Evolutionary conservation across 2,329 filamentous ascomycete species (phyloP), one percentile per base, ranked within the genome.

Genomic region (Diaporthe batatas): DNA sequence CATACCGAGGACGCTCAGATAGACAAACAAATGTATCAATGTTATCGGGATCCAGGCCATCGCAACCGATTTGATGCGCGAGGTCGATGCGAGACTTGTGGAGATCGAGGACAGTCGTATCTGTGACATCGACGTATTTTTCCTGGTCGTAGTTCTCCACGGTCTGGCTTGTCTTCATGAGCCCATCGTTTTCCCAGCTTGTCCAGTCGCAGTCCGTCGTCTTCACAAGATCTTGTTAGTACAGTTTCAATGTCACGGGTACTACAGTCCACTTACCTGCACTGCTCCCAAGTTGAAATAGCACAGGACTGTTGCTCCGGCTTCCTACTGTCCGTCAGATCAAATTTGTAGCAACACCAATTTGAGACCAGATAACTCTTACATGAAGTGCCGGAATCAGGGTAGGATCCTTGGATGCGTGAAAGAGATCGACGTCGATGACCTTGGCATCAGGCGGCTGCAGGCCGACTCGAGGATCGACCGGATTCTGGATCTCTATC

Each of bases 31-130:
- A 73, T 21, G 72, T 73, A 36, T 73, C 72, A 1, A 73, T 72
- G 16, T 73, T 73, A 25, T 73, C 72, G 21, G 72, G 72, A 7
- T 73, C 72, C 34, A 73, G 29, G 14, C 72, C 72, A n/a, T 73
- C 72, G 49, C 72, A 73, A 2, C 72, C 72, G n/a, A 73, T 71
- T 34, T 54, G 21, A 12, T 71, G 68, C 6, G 72, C 72, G n/a
- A 73, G 68, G 51, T 73, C 72, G 25, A 73, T 54, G 12, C 72
- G 72, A 10, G 59, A 6, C 23, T 73, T 62, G 42, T 71, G 72
- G 0, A 71, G 55, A 16, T 57, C 36, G 2, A 73, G 25, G 10
- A 73, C 69, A 2, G 42, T 54, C 8, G 54, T 53, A 29, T 65
- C 49, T 6, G 68, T 71, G 11, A 73, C 69, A 11, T 73, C 72